Base-by-base conservation (phyloP, 2,329 filamentous ascomycete species). In the Pseudopithomyces chartarum region DNA sequence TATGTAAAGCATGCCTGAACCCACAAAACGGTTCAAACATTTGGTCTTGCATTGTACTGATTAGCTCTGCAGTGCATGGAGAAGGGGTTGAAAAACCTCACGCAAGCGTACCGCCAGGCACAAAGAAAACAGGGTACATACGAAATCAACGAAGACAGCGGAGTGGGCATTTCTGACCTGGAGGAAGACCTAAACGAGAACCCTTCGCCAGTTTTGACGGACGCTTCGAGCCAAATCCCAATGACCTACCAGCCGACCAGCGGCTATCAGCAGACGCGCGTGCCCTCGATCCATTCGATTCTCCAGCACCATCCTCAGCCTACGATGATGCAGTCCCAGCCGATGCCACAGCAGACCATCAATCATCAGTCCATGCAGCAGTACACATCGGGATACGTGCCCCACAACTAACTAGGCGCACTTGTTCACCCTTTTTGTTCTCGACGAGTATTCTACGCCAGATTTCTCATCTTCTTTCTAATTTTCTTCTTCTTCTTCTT, bases 81-180 rank as follows among this genome's bases (percentile, higher is more conserved):
- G 73, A 90, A 90, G 70, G 91, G 91, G 34, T 80, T 94, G 66
- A 94, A 92, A 79, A 92, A 91, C 75, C 83, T 95, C 56, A 87
- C 89, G 72, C 86, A 87, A 65, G 85, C 87, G 51, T 83, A 87
- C 62, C 85, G 90, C 59, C 84, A 87, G 54, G 86, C 84, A 56
- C 82, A 85, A 56, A 87, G 87, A 67, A 87, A 87, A 78, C 85
- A 85, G 81, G 78, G 76, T 78, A 79, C 70, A 67, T 75, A 78
- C 69, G 71, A 70, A 64, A 75, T 70, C 57, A 68, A 79, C 64
- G 88, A 90, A 79, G 89, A 91, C 79, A 89, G 86, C 78, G 88
- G 86, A 70, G 85, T 90, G 79, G 87, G 84, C 64, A 71, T 77
- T 68, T 81, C 80, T 69, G 80, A 82, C 71, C 73, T 76, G 75